phyloP scores from a whole-genome alignment of 2,329 filamentous ascomycete genomes.

The Cyclaneusma minus region DNA sequence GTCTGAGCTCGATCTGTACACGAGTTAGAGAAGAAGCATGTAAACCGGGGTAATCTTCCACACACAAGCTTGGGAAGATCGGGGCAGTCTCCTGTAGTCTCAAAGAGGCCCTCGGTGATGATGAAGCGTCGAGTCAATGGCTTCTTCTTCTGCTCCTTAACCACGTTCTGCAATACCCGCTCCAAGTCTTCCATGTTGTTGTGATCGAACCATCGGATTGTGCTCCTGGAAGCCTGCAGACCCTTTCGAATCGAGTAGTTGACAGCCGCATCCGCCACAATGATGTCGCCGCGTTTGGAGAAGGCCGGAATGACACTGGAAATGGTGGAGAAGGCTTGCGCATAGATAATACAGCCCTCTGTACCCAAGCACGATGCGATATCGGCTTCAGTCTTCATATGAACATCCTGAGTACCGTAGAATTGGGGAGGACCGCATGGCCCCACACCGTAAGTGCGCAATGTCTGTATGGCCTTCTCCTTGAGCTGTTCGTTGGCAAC shows the following conservation, averaged over 20 bases:
- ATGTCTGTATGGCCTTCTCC: constrained; percentile 84
- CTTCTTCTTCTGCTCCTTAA: constrained; percentile 69
- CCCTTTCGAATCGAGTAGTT: constrained; percentile 93
- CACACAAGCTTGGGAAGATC: constrained; percentile 73
- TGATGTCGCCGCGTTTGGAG: constrained; percentile 92
- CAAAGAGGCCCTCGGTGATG: constrained; percentile 88
- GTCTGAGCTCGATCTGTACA: constrained; percentile 68
- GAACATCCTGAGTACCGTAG: constrained; percentile 95
- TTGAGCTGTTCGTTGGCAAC: constrained; percentile 84
- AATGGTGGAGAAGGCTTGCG: constrained; percentile 91
- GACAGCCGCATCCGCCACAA: constrained; percentile 84
- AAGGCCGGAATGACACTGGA: constrained; percentile 95
- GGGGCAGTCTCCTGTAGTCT: constrained; percentile 72
- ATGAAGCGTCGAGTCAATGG: constrained; percentile 87
- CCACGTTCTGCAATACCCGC: constrained; percentile 67
- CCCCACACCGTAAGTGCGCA: constrained; percentile 90
- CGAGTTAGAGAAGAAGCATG: background rate
- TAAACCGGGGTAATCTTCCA: constrained; percentile 4
- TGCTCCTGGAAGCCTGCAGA: constrained; percentile 82
- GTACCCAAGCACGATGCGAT: constrained; percentile 82
- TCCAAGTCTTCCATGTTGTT: constrained; percentile 93
- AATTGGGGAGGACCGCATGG: constrained; percentile 95
- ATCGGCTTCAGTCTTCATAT: constrained; percentile 91
- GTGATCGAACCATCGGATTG: constrained; percentile 86
- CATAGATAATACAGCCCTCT: constrained; percentile 83